A percentile compares a stretch with the other conserved stretches of the same genome.
Conservation (phyloP, 1,284 basidiomycete species). For the Macrocybe sp. region DNA sequence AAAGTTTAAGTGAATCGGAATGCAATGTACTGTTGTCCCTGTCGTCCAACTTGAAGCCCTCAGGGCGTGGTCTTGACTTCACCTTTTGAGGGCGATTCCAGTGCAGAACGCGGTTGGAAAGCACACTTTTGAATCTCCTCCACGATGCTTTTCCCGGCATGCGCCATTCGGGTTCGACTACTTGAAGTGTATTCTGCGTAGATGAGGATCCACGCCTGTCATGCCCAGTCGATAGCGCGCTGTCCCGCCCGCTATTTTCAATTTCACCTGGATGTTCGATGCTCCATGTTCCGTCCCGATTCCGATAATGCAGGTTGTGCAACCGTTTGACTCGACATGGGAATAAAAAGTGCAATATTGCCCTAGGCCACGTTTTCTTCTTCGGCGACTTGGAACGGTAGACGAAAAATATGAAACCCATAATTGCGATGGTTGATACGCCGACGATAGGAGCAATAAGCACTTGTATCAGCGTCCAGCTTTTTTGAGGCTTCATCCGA, state of each 20-base stretch:
- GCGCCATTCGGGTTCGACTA: no score
- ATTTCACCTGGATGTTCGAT: constrained; percentile 10
- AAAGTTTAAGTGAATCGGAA: no score
- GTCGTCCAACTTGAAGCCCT: no score
- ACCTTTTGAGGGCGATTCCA: no score
- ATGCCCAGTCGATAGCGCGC: no score
- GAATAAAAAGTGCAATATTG: not conserved
- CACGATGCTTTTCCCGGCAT: no score
- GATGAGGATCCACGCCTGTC: no score
- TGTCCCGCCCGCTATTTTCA: not conserved
- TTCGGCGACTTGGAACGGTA: constrained; percentile 7
- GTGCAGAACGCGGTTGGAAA: no score
- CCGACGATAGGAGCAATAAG: constrained; percentile 26
- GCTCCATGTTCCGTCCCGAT: constrained; percentile 2
- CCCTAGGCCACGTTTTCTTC: not conserved
- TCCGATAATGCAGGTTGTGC: constrained; percentile 3
- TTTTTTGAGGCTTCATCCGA: constrained; percentile 4
- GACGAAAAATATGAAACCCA: constrained; percentile 16
- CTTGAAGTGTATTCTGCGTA: no score
- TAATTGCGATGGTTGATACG: constrained; percentile 19
- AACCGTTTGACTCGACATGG: constrained; percentile 1
- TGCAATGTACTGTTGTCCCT: no score
- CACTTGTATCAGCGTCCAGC: constrained; percentile 29
- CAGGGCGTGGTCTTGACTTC: no score
- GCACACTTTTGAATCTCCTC: no score